phyloP scores from a whole-genome alignment of 2,329 filamentous ascomycete species.

The Gnomoniopsis smithogilvyi region DNA sequence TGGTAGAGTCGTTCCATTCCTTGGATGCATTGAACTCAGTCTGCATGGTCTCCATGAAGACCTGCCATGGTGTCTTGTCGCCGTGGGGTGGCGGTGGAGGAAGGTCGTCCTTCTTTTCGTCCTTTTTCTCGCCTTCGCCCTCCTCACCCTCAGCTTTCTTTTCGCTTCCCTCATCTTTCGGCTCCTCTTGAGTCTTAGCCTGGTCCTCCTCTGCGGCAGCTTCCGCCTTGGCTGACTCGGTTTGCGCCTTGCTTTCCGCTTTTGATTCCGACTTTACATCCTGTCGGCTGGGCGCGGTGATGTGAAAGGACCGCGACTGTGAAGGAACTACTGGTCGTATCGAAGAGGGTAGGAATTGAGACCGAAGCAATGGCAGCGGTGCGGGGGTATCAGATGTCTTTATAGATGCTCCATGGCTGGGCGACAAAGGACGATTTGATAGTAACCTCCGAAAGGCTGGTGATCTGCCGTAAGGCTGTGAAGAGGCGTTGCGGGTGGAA shows the following conservation, averaged over 20 bases:
- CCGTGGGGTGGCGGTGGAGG: conserved; percentile 94
- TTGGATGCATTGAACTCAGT: conserved; percentile 94
- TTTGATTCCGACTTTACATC: conserved; percentile 31
- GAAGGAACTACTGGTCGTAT: conserved; percentile 32
- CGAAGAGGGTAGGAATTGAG: conserved; percentile 40
- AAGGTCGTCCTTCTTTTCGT: conserved; percentile 63
- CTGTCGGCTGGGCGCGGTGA: conserved; percentile 30
- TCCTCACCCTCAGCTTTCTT: conserved; percentile 40
- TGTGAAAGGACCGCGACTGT: conserved; percentile 34
- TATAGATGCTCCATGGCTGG: conserved; percentile 27
- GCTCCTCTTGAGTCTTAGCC: conserved; percentile 35
- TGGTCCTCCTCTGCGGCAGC: conserved; percentile 30
- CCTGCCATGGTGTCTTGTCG: conserved; percentile 97
- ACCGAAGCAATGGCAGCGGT: conserved; percentile 39
- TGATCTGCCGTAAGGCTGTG: conserved; percentile 39
- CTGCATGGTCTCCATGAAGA: conserved; percentile 96
- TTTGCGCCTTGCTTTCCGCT: conserved; percentile 34
- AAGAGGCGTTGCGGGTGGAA: conserved; percentile 31
- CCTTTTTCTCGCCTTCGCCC: conserved; percentile 50
- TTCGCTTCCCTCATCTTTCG: conserved; percentile 41
- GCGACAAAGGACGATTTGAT: conserved; percentile 24
- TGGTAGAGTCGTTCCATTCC: conserved; percentile 98
- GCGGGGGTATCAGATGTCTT: conserved; percentile 23
- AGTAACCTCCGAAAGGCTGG: conserved; percentile 48
- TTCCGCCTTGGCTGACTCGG: conserved; percentile 30